Percentiles rank a stretch among this genome's conserved stretches.
phyloP scores from a whole-genome alignment of 257 asterid species.

The Fraxinus americana region DNA sequence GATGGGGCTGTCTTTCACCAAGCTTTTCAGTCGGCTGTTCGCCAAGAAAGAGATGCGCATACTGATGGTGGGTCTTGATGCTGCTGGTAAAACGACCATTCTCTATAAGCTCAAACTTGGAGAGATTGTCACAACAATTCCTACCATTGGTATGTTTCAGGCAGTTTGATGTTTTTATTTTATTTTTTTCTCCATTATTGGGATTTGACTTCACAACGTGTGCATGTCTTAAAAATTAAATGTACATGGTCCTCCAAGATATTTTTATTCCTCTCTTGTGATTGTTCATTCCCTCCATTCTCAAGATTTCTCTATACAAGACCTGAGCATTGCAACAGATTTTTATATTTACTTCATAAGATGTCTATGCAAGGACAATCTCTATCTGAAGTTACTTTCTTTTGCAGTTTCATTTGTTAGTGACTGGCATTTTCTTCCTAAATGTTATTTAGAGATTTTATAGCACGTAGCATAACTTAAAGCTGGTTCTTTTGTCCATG shows the following conservation, averaged over 20 bases:
- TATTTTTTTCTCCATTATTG: not conserved
- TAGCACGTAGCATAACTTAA: not conserved
- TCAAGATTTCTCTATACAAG: not conserved
- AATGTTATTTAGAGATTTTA: not conserved
- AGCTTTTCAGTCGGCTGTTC: conserved; percentile 50
- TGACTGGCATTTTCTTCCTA: not conserved
- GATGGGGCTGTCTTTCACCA: conserved; percentile 51
- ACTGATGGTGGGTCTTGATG: conserved; percentile 54
- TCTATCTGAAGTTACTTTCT: not conserved
- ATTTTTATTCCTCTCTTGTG: not conserved
- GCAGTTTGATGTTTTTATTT: not conserved
- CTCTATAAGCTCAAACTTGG: conserved; percentile 54
- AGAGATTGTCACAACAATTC: conserved; percentile 54
- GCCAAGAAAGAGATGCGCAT: conserved; percentile 59
- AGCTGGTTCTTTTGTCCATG: not conserved
- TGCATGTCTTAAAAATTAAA: too few species aligned
- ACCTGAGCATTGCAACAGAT: not conserved
- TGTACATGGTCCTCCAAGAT: not conserved
- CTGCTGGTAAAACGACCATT: conserved; percentile 53
- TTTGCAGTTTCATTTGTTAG: not conserved
- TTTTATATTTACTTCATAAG: not conserved
- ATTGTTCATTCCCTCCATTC: not conserved
- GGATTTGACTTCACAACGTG: not conserved
- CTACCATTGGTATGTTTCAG: conserved; percentile 42
- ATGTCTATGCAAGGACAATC: not conserved